Base-by-base conservation (phyloP, 768 basidiomycete species). In the Suillus decipiens region DNA sequence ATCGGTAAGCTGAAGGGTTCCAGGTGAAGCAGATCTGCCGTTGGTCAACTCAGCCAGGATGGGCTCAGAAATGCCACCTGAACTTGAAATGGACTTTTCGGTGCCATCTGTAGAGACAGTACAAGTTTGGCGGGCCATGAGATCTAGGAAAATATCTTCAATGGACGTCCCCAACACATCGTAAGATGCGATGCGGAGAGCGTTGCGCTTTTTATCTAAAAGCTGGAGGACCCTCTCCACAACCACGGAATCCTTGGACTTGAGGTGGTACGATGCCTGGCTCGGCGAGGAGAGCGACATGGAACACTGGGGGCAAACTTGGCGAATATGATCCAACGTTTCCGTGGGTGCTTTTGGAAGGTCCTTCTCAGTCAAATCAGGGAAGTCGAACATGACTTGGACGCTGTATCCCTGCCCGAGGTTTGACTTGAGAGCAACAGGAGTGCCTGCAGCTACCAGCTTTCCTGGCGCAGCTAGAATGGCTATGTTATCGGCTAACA, bases 141-240 rank as follows among this genome's bases (percentile, higher is more conserved):
- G 74, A 45, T 83, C 80, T 22, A 94, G 80, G 77, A 94, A 93
- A 51, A 94, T 89, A 62, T 92, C 89, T 72, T 94, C 92, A 45
- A 94, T 88, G 9, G 89, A 85, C 0, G 90, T 88, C 11, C 89
- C 87, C 24, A 89, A 74, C 28, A 92, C 80, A 61, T 92, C 88
- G 68, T 88, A 90, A 0, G 84, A 85, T 0, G 69, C 69, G 42
- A 90, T 77, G 10, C 71, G 63, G 48, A 79, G 77, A 0, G 66
- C 64, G 9, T 61, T 67, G 42, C 75, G 77, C 41, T 86, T 79
- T 0, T 71, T 63, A 34, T 90, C 85, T 1, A 92, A 73, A 3
- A 86, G 53, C 34, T 79, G 78, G 19, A 92, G 80, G 17, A 90
- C 83, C 33, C 77, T 74, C 48, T 84, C 82, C 3, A 93, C 86